Evolutionary conservation across 2,329 filamentous ascomycete genomes (phyloP).

Genomic region (Lecanosticta acicola): DNA sequence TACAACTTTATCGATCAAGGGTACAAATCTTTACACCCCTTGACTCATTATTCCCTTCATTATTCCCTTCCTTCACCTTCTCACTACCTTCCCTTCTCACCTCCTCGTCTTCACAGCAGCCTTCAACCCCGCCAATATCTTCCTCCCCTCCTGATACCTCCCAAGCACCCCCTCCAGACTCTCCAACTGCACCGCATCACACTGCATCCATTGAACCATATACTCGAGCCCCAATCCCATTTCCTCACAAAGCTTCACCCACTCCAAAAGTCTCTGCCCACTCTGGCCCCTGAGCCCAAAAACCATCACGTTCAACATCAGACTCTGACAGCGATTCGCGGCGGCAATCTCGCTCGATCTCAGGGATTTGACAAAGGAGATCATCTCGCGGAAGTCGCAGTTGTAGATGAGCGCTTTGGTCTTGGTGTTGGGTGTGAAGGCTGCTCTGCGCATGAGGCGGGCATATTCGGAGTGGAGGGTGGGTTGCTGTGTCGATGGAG

Average conservation of each 20-base stretch:
- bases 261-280: constrained; percentile 8
- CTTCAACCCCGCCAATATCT: constrained; percentile 14
- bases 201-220: constrained; percentile 13
- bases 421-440: constrained; percentile 13
- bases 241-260: constrained; percentile 8
- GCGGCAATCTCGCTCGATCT: constrained; percentile 10
- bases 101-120: too few species aligned
- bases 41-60: too few species aligned
- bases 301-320: constrained; percentile 13
- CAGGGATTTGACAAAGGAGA: constrained; percentile 10
- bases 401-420: constrained; percentile 14
- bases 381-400: constrained; percentile 16
- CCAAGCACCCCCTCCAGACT: constrained; percentile 10
- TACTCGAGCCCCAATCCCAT: constrained; percentile 12
- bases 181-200: constrained; percentile 7
- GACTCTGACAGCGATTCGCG: constrained; percentile 14
- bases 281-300: constrained; percentile 1
- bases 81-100: too few species aligned
- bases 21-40: too few species aligned
- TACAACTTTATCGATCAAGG: too few species aligned
- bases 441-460: constrained; percentile 14
- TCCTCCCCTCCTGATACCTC: constrained; percentile 11
- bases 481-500: constrained; percentile 4
- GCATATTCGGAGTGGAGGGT: constrained; percentile 16
- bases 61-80: too few species aligned